phyloP scores from a whole-genome alignment of 352 stramenopile species.

The Phytophthora meadii region DNA sequence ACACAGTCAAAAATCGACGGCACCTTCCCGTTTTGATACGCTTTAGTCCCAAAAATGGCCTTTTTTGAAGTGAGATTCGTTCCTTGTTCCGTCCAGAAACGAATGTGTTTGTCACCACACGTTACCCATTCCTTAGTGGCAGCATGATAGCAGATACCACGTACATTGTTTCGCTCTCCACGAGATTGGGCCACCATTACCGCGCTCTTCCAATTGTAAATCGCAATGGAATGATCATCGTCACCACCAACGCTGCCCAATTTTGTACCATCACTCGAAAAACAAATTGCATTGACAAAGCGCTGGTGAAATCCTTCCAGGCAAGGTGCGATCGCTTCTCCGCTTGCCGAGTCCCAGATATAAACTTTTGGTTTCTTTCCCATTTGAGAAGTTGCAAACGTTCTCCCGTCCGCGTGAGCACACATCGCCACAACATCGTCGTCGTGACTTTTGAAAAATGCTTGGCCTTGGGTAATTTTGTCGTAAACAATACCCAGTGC shows the following conservation, averaged over 20 bases:
- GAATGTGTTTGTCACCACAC: slow-evolving; percentile 75
- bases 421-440: slow-evolving; percentile 89
- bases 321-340: slow-evolving; percentile 43
- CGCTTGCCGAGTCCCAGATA: slow-evolving; percentile 62
- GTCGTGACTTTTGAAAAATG: slow-evolving; percentile 74
- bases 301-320: slow-evolving; percentile 85
- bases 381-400: slow-evolving; percentile 90
- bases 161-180: slow-evolving; percentile 68
- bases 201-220: slow-evolving; percentile 79
- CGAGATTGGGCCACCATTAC: slow-evolving; percentile 58
- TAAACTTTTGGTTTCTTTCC: slow-evolving; percentile 87
- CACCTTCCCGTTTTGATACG: slow-evolving; percentile 59
- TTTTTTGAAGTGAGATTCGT: slow-evolving; percentile 76
- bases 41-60: slow-evolving; percentile 68
- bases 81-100: slow-evolving; percentile 81
- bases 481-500: slow-evolving; percentile 81
- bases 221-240: slow-evolving; percentile 85
- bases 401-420: slow-evolving; percentile 75
- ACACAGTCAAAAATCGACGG: slow-evolving; percentile 60
- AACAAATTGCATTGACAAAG: slow-evolving; percentile 71
- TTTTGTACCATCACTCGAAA: slow-evolving; percentile 74
- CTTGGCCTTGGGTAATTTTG: slow-evolving; percentile 44
- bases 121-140: slow-evolving; percentile 66
- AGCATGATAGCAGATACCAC: slow-evolving; percentile 56
- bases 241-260: slow-evolving; percentile 79